phyloP scores from a whole-genome alignment of 805 yeast species.

The Saccharomyces cerevisiae region DNA sequence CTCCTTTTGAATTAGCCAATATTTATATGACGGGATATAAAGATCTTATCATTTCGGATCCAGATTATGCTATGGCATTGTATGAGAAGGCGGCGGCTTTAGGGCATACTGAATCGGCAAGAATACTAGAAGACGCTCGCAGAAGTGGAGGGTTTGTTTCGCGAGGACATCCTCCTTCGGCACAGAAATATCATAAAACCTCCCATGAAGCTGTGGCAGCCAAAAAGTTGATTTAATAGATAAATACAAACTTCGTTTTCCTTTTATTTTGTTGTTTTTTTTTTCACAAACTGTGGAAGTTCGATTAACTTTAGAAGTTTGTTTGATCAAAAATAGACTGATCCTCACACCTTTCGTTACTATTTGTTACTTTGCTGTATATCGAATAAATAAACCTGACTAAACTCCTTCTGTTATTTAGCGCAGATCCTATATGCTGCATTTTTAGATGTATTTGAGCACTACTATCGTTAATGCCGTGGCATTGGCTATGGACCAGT shows the following conservation, averaged over 20 bases:
- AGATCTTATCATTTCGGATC: conserved; percentile 81
- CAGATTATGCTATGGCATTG: conserved; percentile 73
- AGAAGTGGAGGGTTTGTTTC: conserved; percentile 47
- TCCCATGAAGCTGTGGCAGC: neutral
- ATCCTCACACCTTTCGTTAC: neutral
- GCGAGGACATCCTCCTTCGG: too few species aligned
- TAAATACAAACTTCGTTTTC: neutral
- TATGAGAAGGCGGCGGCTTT: conserved; percentile 83
- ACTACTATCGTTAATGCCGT: too few species aligned
- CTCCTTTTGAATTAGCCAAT: conserved; percentile 85
- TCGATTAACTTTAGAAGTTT: neutral
- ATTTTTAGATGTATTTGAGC: too few species aligned
- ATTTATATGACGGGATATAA: conserved; percentile 79
- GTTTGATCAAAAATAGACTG: neutral
- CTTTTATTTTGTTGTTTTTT: neutral
- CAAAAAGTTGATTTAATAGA: neutral
- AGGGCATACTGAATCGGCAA: conserved; percentile 74
- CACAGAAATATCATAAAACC: neutral
- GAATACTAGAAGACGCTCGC: conserved; percentile 72
- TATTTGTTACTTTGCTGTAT: neutral
- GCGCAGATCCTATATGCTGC: too few species aligned
- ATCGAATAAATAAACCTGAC: neutral
- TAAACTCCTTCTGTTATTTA: neutral
- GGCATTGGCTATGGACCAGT: too few species aligned
- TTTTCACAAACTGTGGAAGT: neutral